Evolutionary conservation across 768 basidiomycete genomes (phyloP), one percentile per base, ranked within the genome.

Genomic region (Strobilomyces confusus): DNA sequence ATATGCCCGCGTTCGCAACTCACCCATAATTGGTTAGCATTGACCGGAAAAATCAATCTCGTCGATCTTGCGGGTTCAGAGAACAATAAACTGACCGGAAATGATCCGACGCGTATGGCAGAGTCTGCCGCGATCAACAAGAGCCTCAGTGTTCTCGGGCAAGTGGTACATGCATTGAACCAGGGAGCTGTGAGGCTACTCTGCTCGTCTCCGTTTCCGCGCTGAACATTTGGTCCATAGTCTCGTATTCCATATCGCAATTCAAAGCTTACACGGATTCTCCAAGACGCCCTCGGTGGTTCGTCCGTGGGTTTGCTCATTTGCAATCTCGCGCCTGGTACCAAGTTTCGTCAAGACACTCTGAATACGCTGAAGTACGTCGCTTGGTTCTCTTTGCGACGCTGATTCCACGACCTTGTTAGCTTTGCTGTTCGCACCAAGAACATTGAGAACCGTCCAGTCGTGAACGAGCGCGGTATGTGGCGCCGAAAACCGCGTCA

Each of bases 121-220:
- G 93, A 95, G 71, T 89, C 87, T 4, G 72, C 88, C 3, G 91
- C 92, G 17, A 95, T 95, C 66, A 95, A 95, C 72, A 92, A 89
- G 66, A 90, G 88, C 7, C 70, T 95, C 44, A 89, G 89, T 56
- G 87, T 88, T 9, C 79, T 95, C 4, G 90, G 91, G 2, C 90
- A 91, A 69, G 92, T 94, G 6, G 89, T 95, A 3, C 84, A 91
- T 64, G 89, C 91, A 11, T 72, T 94, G 25, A 94, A 90, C 59
- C 78, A 77, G 63, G 82, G 85, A 48, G 84, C 83, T 43, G 87
- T 75, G 55, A 71, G 79, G 49, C 26, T 40, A 36, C 34, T 22
- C 49, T 8, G 2, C 15, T 34, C 51, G 34, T 40, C 45, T 22
- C 26, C 9, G 12, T 41, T 30, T 19, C 22, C 32, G 9, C 12